Evolutionary conservation across 179 eudicot genomes (phyloP).

Genomic region (Beta macrorhiza): DNA sequence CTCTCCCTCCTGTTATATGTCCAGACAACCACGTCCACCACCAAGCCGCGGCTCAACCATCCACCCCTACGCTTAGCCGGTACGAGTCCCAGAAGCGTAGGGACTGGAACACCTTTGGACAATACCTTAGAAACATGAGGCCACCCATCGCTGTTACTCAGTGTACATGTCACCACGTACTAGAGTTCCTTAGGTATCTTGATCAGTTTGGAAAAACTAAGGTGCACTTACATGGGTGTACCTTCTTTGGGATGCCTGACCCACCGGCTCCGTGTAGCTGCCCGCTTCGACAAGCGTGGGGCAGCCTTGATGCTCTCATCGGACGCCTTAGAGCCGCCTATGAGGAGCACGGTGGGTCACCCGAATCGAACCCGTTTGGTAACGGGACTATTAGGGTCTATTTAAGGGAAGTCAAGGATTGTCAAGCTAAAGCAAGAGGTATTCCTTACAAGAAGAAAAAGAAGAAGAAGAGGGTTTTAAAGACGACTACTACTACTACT

Average conservation of each 20-base stretch:
- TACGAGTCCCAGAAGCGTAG: conserved; percentile 54
- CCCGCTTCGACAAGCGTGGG: conserved; percentile 55
- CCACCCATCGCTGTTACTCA: conserved; percentile 41
- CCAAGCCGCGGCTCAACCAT: background rate
- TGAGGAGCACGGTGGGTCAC: conserved; percentile 51
- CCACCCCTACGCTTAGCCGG: conserved; percentile 30
- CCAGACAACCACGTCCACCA: background rate
- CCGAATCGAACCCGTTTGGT: conserved; percentile 54
- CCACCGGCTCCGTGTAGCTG: conserved; percentile 52
- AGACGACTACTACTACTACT: background rate
- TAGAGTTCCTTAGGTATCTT: conserved; percentile 47
- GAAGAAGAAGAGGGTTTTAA: conserved; percentile 35
- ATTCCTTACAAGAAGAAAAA: conserved; percentile 55
- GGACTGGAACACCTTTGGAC: conserved; percentile 60
- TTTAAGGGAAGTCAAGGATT: conserved; percentile 52
- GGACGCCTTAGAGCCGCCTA: conserved; percentile 54
- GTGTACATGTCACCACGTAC: conserved; percentile 49
- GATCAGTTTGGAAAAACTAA: conserved; percentile 62
- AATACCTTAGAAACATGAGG: conserved; percentile 44
- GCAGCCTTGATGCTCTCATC: conserved; percentile 51
- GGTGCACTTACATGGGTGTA: conserved; percentile 47
- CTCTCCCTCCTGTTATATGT: background rate
- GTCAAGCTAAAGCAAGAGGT: conserved; percentile 53
- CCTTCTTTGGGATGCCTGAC: conserved; percentile 53
- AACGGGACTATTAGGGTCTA: conserved; percentile 45